Base-by-base conservation (phyloP, 495 filamentous ascomycete genomes). In the Xylaria intraflava region DNA sequence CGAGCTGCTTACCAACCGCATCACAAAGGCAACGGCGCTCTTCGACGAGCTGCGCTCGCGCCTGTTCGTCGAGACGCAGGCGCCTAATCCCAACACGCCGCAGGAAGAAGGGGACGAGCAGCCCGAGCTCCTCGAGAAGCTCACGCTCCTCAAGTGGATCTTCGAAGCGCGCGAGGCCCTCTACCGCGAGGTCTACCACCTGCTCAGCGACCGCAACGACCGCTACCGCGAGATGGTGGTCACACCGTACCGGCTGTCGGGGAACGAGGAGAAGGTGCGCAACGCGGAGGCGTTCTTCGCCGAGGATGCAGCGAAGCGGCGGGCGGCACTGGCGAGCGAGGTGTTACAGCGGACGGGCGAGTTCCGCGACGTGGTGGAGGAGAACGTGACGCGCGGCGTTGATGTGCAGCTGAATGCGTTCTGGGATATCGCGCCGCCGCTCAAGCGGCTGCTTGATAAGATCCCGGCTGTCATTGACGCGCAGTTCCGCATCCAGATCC, bases 21-120 rank as follows among this genome's bases (percentile, higher is more conserved):
- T 89, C 58, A 65, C 69, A 33, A 70, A 78, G 46, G 78, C 84
- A 4, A 83, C 86, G 16, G 68, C 79, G 30, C 79, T 86, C 46
- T 87, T 95, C 57, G 76, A 86, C 41, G 79, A 85, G 49, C 71
- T 96, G 14, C 84, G 81, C 42, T 76, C 79, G 42, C 80, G 81
- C 16, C 76, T 96, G 0, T 88, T 85, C 52, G 82, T 84, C 51
- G 85, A 89, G 56, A 86, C 84, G 0, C 86, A 83, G 56, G 74
- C 81, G 29, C 79, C 79, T 11, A 82, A 83, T 49, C 89, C 89
- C 2, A 89, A 93, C 58, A 78, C 86, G 50, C 85, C 89, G 0
- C 91, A 96, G 60, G 90, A 95, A 67, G 91, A 95, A 68, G 92
- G 92, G 49, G 91, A 96, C 61, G 92, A 95, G 65, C 87, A 92